A percentile compares a stretch with the other conserved stretches of the same genome.
These are phyloP conservation scores for Periconia sp. DNA, from an alignment of 2,329 filamentous ascomycete species.

Conservation along the genomic window DNA sequence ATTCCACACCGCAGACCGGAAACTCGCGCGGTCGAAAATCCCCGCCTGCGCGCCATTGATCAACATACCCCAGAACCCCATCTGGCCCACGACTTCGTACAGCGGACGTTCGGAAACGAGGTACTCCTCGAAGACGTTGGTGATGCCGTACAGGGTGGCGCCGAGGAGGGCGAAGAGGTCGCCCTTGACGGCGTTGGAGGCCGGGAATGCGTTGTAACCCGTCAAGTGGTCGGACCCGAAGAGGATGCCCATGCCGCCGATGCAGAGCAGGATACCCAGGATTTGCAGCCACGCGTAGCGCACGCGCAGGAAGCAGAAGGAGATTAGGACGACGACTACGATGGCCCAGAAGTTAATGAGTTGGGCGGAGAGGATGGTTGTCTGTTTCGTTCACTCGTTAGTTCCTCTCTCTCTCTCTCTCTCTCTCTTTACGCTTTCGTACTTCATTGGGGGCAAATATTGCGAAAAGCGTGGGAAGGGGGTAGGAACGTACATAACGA, in stretches of 20 bases:
- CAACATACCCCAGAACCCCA: conserved; percentile 82
- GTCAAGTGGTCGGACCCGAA: conserved; percentile 86
- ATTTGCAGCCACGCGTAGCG: conserved; percentile 89
- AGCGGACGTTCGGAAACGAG: conserved; percentile 82
- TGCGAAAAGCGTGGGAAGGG: neutral
- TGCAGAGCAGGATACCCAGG: conserved; percentile 82
- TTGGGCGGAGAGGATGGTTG: conserved; percentile 88
- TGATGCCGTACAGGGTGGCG: conserved; percentile 86
- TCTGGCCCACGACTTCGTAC: conserved; percentile 90
- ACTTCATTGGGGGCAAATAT: neutral
- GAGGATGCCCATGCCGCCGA: conserved; percentile 85
- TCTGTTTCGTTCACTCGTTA: conserved; percentile 50
- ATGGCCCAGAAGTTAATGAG: conserved; percentile 99
- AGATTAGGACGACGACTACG: conserved; percentile 83
- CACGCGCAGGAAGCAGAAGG: conserved; percentile 79
- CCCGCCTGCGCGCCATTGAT: conserved; percentile 90
- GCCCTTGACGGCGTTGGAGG: conserved; percentile 78
- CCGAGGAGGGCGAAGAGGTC: conserved; percentile 89
- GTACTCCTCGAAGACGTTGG: conserved; percentile 93
- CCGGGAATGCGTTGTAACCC: conserved; percentile 68
- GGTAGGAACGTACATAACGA: conserved; percentile 49
- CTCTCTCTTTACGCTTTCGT: neutral
- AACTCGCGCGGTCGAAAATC: conserved; percentile 83
- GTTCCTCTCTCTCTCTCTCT: neutral
- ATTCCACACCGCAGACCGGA: conserved; percentile 54